Conservation (phyloP, 176 grass and related monocot genomes). For the Alloteropsis semialata region DNA sequence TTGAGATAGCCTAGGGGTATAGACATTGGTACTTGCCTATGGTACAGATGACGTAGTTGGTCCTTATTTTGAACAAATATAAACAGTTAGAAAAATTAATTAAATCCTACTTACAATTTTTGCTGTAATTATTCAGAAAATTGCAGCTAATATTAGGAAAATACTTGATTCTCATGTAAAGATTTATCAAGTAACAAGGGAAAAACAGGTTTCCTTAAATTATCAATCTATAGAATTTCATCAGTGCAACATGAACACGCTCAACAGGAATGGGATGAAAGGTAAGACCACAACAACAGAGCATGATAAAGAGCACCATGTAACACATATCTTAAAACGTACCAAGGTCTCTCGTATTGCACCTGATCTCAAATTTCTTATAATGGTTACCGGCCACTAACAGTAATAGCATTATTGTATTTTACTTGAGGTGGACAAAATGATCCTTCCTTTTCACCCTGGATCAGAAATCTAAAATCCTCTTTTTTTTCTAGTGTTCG, state of each 20-base stretch:
- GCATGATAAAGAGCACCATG: not conserved
- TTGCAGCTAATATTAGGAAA: not conserved
- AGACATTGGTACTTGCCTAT: not conserved
- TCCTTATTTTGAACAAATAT: not conserved
- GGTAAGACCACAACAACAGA: not conserved
- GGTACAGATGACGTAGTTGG: not conserved
- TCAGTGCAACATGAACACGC: not conserved
- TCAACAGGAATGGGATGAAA: not conserved
- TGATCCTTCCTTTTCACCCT: too few relatives aligned
- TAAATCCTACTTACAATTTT: not conserved
- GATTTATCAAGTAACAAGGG: not conserved
- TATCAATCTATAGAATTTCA: not conserved
- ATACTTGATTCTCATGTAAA: not conserved
- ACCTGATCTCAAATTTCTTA: not conserved
- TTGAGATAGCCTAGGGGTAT: not conserved
- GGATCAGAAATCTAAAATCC: too few relatives aligned
- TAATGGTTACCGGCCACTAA: not conserved
- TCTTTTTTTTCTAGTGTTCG: too few relatives aligned
- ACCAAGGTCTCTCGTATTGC: not conserved
- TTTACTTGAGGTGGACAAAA: conserved; percentile 3
- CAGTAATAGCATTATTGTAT: not conserved
- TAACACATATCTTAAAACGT: not conserved
- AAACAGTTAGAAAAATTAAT: not conserved
- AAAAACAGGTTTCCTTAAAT: not conserved
- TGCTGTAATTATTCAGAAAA: not conserved